These are phyloP conservation scores for Clitopilus passeckerianus DNA, from an alignment of 768 basidiomycete species.

Conservation along the genomic window DNA sequence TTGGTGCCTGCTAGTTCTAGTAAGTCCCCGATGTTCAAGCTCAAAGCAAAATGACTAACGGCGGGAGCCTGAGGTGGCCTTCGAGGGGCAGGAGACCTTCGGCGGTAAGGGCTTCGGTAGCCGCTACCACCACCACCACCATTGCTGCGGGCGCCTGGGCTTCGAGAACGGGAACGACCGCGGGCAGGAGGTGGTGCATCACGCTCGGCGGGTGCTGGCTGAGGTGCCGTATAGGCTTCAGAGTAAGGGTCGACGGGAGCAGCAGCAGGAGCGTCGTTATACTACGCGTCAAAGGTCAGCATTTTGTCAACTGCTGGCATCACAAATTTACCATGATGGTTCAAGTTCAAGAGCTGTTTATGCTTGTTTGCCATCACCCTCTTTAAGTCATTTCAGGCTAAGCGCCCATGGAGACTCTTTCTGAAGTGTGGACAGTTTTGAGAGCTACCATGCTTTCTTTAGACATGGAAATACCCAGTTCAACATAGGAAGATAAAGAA, in stretches of 20 bases:
- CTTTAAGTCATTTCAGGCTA: constrained; percentile 13
- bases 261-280: constrained; percentile 42
- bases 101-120: constrained; percentile 56
- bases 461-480: too few species aligned
- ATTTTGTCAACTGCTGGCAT: constrained; percentile 8
- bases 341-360: constrained; percentile 42
- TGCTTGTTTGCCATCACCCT: constrained; percentile 30
- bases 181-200: constrained; percentile 47
- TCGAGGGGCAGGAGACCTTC: constrained; percentile 57
- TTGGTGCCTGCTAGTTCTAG: constrained; percentile 66
- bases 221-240: constrained; percentile 73
- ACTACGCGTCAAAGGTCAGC: constrained; percentile 45
- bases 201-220: constrained; percentile 47
- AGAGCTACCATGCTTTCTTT: background rate
- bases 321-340: constrained; percentile 67
- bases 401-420: constrained; percentile 3
- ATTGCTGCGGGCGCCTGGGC: constrained; percentile 48
- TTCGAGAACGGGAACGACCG: constrained; percentile 74
- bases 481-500: background rate
- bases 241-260: constrained; percentile 74
- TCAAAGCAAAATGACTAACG: constrained; percentile 36
- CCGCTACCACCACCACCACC: constrained; percentile 36
- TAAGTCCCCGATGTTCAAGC: constrained; percentile 22
- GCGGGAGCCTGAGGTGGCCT: constrained; percentile 70
- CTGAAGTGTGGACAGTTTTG: background rate